Evolutionary conservation across 225 moss, liverwort and hornwort genomes (phyloP), one percentile per base, ranked within the genome.

Genomic region (Straminergon stramineum): DNA sequence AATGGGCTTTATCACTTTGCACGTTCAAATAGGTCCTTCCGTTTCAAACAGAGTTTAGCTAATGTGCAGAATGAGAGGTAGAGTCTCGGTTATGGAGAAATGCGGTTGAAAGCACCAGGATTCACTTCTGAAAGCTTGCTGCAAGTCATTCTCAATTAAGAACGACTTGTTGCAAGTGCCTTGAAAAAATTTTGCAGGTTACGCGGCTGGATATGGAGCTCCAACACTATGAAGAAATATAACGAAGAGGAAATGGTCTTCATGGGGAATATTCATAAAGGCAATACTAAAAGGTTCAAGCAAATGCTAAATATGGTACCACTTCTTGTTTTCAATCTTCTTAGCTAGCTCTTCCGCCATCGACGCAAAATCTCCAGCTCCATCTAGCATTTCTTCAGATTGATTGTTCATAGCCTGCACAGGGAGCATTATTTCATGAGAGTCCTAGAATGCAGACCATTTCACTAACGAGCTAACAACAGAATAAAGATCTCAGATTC

Each of bases 271-370:
- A 60, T 55, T 56, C 61, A 63, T 58, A 6, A n/a, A 37, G 37
- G 43, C 55, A 52, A 82, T n/a, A 79, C 67, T 37, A 58, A 79
- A 43, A 66, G 79, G 83, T 37, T 80, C 52, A 21, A 84, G 79
- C 30, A 32, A 79, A 67, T 80, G 73, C 92, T 94, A 95, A 66
- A 95, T 77, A 63, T 98, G 95, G 87, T 95, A 98, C 98, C 98
- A 98, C 87, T 97, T 97, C 85, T 90, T 97, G 63, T 93, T 93
- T 75, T 95, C 94, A 85, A 96, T 93, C 89, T 92, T 95, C 87
- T 97, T 98, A 32, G 94, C 95, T 82, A 98, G 92, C 84, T 98
- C 94, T 89, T 96, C 96, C 26, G 97, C 98, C 83, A 98, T 87
- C 43, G 98, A 97, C 64, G 97, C 97, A 91, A 98, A 98, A 89